Evolutionary conservation across 1,284 basidiomycete genomes (phyloP), one percentile per base, ranked within the genome.

Genomic region (Fomitiporia mediterranea): DNA sequence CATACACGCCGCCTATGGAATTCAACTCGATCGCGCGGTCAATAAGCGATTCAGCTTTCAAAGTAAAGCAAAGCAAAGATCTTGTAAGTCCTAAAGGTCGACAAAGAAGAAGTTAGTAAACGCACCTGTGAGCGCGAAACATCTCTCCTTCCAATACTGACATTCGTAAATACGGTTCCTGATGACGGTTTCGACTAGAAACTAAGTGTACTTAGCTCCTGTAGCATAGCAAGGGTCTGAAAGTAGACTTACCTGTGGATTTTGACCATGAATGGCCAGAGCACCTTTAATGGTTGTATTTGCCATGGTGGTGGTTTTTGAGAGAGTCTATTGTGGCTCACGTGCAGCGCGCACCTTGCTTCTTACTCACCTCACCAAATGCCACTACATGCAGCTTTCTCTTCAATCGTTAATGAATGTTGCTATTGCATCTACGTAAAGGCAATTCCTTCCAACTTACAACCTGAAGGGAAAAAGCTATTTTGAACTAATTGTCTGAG

Each of bases 131-230:
- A 96, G 74, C 19, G 93, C 93, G 68, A 96, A 96, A 66, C 93
- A 96, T 59, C 94, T 91, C 67, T 98, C 94, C 72, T 98, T 99
- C 97, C 97, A 99, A 72, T 85, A 99, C 15, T 81, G 73, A 0
- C 91, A 91, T 70, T 98, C 96, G 76, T 98, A 99, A 60, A 99
- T 98, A 57, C 97, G 85, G 65, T 89, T 90, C 47, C 97, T 85
- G 63, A 99, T 94, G 61, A 98, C 90, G 55, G 94, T 97, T 77
- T 99, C 97, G 47, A 99, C 89, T 68, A 99, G 77, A 72, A 86
- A 94, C 92, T 98, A 67, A 50, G 61, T 42, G 61, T 62, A 69
- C 60, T 53, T 43, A 52, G 60, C 53, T 55, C 54, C 40, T 57
- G 17, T 17, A 13, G 8, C 28, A 13, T 35, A 4, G 13, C 21